Conservation (phyloP, 495 filamentous ascomycete species). For the Neurospora intermedia region DNA sequence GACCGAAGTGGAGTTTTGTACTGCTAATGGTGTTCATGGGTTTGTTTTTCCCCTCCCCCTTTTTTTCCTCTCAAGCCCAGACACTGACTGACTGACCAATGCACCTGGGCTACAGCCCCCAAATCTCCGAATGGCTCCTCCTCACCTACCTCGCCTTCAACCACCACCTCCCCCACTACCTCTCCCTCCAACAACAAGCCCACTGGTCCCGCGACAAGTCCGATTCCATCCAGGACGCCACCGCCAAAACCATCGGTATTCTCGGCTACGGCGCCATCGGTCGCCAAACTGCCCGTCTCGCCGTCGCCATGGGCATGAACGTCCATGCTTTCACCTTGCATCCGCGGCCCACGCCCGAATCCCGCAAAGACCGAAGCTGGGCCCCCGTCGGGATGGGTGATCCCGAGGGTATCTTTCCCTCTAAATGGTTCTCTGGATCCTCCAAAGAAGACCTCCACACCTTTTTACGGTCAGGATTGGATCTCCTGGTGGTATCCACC, state of each 20-base stretch:
- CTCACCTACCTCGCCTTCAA: conserved; percentile 38
- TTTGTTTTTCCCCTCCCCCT: conserved; percentile 7
- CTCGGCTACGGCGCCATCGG: conserved; percentile 47
- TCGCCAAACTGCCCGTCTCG: conserved; percentile 61
- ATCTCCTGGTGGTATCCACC: conserved; percentile 63
- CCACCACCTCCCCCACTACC: conserved; percentile 25
- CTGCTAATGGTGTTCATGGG: conserved; percentile 66
- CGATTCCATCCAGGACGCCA: conserved; percentile 30
- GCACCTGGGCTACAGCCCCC: too few relatives aligned
- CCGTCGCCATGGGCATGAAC: conserved; percentile 63
- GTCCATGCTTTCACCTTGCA: conserved; percentile 75
- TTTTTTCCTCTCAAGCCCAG: too few relatives aligned
- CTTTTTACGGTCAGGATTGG: conserved; percentile 50
- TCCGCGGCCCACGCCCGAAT: conserved; percentile 45
- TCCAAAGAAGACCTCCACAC: conserved; percentile 47
- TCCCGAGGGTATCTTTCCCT: conserved; percentile 57
- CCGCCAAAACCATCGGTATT: conserved; percentile 35
- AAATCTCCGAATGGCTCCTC: conserved; percentile 74
- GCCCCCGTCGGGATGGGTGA: conserved; percentile 71
- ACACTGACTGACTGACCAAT: too few relatives aligned
- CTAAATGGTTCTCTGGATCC: conserved; percentile 63
- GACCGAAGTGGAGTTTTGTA: conserved; percentile 55
- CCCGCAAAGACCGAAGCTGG: conserved; percentile 52
- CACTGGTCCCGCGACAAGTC: conserved; percentile 34
- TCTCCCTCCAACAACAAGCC: conserved; percentile 27